Evolutionary conservation across 2,329 filamentous ascomycete genomes (phyloP), one percentile per base, ranked within the genome.

Genomic region (Botryotinia globosa): DNA sequence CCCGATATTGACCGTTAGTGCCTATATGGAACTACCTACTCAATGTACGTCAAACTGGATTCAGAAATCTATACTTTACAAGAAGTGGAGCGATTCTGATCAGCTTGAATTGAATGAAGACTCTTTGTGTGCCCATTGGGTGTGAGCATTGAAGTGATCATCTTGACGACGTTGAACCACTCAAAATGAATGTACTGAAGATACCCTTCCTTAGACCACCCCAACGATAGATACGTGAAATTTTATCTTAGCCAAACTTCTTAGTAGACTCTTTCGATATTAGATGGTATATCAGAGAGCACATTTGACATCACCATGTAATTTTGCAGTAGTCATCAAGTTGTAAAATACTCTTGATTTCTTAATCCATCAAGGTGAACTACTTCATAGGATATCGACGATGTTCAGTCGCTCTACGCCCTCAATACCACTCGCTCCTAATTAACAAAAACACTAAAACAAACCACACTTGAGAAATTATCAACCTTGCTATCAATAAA

Each of bases 361-460:
- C 73, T 73, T 78, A 78, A 77, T 76, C 73, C 64, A 75, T 77
- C 77, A 76, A 72, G 73, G 76, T 72, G 65, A 76, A 76, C 73
- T 71, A 77, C 69, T 70, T 32, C 66, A 74, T 69, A 72, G 77
- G 77, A 75, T 77, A 78, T 78, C 66, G 70, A 74, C 75, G 74
- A 77, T 72, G 74, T 72, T 75, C 69, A 75, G 75, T 74, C 73
- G 62, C 74, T 74, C 74, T 70, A 72, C 76, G 76, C 77, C 65
- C 51, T 78, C 59, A 68, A 72, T 39, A 76, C 71, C 39, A 76
- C 78, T 65, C 34, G 65, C 71, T 69, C 48, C 34, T 44, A 64
- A 77, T 76, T 74, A 73, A 75, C 77, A 73, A 76, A 77, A 75
- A 68, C 72, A 77, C 62, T 44, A 61, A 68, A 68, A 63, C 59